Base-by-base conservation (phyloP, 495 filamentous ascomycete species). In the Penicillium turbatum region DNA sequence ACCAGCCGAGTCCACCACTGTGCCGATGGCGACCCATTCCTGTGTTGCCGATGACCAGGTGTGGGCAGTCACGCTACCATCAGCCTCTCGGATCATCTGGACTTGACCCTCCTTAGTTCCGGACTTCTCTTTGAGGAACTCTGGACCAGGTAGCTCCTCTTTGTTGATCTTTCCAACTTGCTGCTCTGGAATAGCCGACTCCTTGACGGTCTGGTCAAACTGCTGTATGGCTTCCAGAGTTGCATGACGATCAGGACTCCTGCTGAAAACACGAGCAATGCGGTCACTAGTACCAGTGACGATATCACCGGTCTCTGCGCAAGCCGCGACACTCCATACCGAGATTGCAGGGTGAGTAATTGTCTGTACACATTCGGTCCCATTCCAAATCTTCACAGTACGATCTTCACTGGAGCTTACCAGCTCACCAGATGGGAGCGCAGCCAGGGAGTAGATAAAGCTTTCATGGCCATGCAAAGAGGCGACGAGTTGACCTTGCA, bases 321-420 rank as follows among this genome's bases (percentile, higher is more conserved):
- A 93, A 19, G 80, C 88, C 5, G 91, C 88, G 37, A 99, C 89
- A 36, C 82, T 74, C 95, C 95, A 99, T 1, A 99, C 91, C 0
- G 92, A 96, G 34, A 97, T 96, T 11, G 95, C 95, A 32, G 95
- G 95, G 66, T 96, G 95, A 5, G 92, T 96, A 53, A 99, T 97
- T 10, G 90, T 96, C 71, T 99, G 95, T 48, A 96, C 72, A 63
- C 92, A 97, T 43, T 91, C 76, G 15, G 70, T 81, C 34, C 84
- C 85, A 55, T 81, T 83, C 95, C 95, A 99, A 62, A 99, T 77
- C 44, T 89, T 78, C 15, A 92, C 81, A 8, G 95, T 96, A 41
- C 95, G 84, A 70, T 99, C 95, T 68, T 99, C 95, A 9, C 90
- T 89, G 2, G 89, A 84, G 67, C 92, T 97, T 38, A 92, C 88